phyloP scores from a whole-genome alignment of 2,329 filamentous ascomycete species.

The Delphinella strobiligena region DNA sequence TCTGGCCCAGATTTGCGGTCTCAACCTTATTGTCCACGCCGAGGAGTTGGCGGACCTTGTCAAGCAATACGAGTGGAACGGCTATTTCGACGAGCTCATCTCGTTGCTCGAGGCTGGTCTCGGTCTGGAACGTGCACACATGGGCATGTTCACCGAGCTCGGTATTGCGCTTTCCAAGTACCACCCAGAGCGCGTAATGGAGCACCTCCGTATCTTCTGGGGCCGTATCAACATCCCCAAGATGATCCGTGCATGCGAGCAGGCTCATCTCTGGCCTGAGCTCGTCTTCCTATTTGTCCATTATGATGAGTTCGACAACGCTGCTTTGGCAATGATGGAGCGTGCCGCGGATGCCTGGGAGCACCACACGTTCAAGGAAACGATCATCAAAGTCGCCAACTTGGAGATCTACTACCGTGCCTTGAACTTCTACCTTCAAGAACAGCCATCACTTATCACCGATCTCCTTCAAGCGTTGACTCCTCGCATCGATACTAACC shows the following conservation, averaged over 20 bases:
- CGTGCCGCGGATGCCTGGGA: conserved; percentile 96
- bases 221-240: conserved; percentile 94
- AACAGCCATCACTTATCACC: conserved; percentile 91
- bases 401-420: conserved; percentile 98
- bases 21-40: conserved; percentile 94
- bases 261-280: conserved; percentile 93
- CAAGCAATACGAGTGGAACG: conserved; percentile 91
- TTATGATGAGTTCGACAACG: conserved; percentile 97
- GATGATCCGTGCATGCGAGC: conserved; percentile 86
- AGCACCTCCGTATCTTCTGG: conserved; percentile 98
- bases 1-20: conserved; percentile 94
- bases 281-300: conserved; percentile 96
- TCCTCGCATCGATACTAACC: conserved; percentile 92
- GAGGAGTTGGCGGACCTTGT: conserved; percentile 89
- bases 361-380: conserved; percentile 99
- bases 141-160: conserved; percentile 93
- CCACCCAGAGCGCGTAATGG: conserved; percentile 91
- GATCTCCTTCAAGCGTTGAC: conserved; percentile 87
- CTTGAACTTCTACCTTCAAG: conserved; percentile 92
- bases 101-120: conserved; percentile 86
- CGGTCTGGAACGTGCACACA: conserved; percentile 59
- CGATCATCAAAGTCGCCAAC: conserved; percentile 93
- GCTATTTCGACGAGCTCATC: conserved; percentile 98
- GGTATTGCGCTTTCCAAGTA: conserved; percentile 90
- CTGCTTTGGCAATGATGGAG: conserved; percentile 94